These are phyloP conservation scores for Calonectria hawksworthii DNA, from an alignment of 2,329 filamentous ascomycete species.

Conservation along the genomic window DNA sequence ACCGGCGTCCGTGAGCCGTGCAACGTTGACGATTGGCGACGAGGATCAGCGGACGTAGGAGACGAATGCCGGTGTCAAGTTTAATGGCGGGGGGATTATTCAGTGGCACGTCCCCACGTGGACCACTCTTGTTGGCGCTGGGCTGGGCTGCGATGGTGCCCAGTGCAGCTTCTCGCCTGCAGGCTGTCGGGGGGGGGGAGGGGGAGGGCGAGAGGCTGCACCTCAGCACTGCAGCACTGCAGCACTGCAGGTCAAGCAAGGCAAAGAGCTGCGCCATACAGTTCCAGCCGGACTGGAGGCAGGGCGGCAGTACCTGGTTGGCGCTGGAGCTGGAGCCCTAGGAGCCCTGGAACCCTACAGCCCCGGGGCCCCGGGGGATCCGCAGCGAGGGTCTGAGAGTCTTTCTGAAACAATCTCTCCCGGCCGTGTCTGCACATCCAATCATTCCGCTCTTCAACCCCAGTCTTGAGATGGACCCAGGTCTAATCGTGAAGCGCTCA, in stretches of 20 bases:
- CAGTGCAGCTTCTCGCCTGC: background rate
- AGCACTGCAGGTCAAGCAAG: background rate
- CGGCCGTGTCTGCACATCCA: constrained; percentile 34
- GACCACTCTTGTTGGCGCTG: constrained; percentile 23
- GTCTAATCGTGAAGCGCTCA: constrained; percentile 14
- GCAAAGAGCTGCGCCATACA: background rate
- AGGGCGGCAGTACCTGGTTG: background rate
- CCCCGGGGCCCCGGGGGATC: background rate
- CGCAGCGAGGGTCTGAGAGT: constrained; percentile 10
- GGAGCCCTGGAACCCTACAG: background rate
- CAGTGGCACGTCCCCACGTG: constrained; percentile 26
- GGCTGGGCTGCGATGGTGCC: background rate
- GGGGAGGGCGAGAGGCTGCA: background rate
- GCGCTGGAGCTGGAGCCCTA: background rate
- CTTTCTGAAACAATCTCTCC: constrained; percentile 44
- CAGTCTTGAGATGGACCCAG: constrained; percentile 37
- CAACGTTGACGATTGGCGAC: background rate
- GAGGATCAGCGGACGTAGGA: background rate
- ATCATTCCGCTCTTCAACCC: constrained; percentile 41
- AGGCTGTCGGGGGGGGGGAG: background rate
- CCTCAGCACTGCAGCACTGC: background rate
- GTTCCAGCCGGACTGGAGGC: background rate
- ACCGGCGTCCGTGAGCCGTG: background rate
- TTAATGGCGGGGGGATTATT: constrained; percentile 3
- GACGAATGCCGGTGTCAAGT: constrained; percentile 16